Percentiles rank a stretch among this genome's conserved stretches.
Evolutionary conservation across 2,329 filamentous ascomycete genomes (phyloP).

Genomic region (Penicillium sp.): DNA sequence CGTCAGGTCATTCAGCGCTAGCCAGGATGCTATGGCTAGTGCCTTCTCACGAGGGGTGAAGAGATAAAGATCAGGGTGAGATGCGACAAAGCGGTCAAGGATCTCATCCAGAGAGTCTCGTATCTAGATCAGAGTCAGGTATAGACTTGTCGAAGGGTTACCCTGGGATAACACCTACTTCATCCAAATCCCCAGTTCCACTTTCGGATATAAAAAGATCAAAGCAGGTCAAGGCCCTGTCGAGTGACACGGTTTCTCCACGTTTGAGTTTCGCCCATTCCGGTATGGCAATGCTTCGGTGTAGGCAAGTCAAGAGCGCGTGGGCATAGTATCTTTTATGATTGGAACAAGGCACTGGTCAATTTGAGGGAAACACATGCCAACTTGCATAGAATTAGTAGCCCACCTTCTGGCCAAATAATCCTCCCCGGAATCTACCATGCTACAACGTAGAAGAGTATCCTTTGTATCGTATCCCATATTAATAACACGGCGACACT

Average conservation of each 20-base stretch:
- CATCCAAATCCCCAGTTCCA: constrained; percentile 67
- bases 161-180: constrained; percentile 49
- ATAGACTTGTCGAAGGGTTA: background rate
- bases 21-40: constrained; percentile 63
- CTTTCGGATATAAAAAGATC: constrained; percentile 84
- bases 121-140: constrained; percentile 48
- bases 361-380: constrained; percentile 2
- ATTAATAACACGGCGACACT: constrained; percentile 67
- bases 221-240: constrained; percentile 74
- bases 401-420: constrained; percentile 66
- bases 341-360: constrained; percentile 5
- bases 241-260: constrained; percentile 59
- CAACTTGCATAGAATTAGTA: background rate
- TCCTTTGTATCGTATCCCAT: constrained; percentile 89
- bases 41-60: constrained; percentile 67
- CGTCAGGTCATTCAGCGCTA: constrained; percentile 65
- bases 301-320: constrained; percentile 72
- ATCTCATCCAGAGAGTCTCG: constrained; percentile 63
- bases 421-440: constrained; percentile 63
- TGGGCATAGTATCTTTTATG: constrained; percentile 67
- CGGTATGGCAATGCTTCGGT: constrained; percentile 73
- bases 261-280: constrained; percentile 65
- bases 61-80: constrained; percentile 53
- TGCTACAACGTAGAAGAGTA: constrained; percentile 66
- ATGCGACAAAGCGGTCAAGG: constrained; percentile 54